Base-by-base conservation (phyloP, 2,329 filamentous ascomycete species). In the Fusarium burgessii region DNA sequence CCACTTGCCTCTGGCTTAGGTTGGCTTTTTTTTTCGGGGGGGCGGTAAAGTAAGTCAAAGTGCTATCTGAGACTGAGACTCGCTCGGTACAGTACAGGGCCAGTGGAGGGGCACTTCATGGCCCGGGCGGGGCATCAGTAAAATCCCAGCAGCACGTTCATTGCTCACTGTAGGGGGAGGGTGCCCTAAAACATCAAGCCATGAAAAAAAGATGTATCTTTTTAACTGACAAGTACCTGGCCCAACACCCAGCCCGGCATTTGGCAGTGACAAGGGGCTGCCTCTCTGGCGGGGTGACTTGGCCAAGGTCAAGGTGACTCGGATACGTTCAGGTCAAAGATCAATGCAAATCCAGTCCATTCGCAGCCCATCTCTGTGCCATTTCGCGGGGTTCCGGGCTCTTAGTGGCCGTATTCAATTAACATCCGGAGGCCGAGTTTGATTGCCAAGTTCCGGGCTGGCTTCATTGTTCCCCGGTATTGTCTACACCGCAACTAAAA, bases 371-470 rank as follows among this genome's bases (percentile, higher is more conserved):
- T 54, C 51, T 41, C 33, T 68, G 58, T 58, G 40, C 57, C 62
- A 64, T 68, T 68, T 68, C 68, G 68, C 58, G 68, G 68, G 68
- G 68, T 69, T 45, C 68, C 54, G 68, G 58, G 20, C 36, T 71
- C 40, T 45, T 66, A 72, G 68, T 72, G 68, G 68, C 70, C 64
- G 60, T 51, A 45, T 51, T 49, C 54, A 56, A 58, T 46, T 25
- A 67, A 55, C 49, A 67, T 66, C 64, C 62, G 56, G 64, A 67
- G 49, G 27, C 64, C 56, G 49, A 67, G 33, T 59, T 29, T 15
- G 35, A 67, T 62, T 67, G 56, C 64, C 61, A 70, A 56, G 60
- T 70, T 66, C 55, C 66, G 66, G 66, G 17, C 47, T 66, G 60
- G 23, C 41, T 25, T 58, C 15, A 52, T 32, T 25, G 17, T 65